These are phyloP conservation scores for Plasmodium adleri DNA, from an alignment of 169 alveolate genomes.

Conservation along the genomic window DNA sequence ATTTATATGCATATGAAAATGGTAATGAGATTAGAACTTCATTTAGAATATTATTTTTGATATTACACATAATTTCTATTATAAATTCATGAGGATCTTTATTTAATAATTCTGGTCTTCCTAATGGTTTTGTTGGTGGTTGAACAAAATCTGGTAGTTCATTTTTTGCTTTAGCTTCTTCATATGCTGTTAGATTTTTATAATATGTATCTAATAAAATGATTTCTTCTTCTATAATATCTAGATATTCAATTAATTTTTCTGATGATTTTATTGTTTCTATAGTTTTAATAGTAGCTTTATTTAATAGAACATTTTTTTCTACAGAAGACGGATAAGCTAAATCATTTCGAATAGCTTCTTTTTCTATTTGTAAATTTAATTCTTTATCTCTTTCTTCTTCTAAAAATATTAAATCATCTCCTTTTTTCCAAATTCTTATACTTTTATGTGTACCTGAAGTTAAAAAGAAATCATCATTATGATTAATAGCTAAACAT, in stretches of 20 bases:
- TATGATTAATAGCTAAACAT: constrained; percentile 72
- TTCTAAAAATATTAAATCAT: constrained; percentile 84
- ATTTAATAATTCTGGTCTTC: constrained; percentile 77
- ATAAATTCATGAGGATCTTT: constrained; percentile 76
- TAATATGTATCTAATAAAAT: constrained; percentile 69
- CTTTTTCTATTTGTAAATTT: constrained; percentile 87
- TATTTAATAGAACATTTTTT: constrained; percentile 79
- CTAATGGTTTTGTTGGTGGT: constrained; percentile 78
- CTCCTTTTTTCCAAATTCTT: constrained; percentile 85
- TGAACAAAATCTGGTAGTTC: constrained; percentile 70
- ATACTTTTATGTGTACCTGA: constrained; percentile 85
- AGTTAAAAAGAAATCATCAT: constrained; percentile 78
- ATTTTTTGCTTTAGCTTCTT: constrained; percentile 72
- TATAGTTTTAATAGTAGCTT: constrained; percentile 87
- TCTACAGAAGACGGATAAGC: constrained; percentile 83
- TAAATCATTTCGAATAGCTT: constrained; percentile 84
- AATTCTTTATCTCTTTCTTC: constrained; percentile 90
- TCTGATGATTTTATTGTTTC: constrained; percentile 88
- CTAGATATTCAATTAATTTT: constrained; percentile 81
- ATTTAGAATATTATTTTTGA: constrained; percentile 75
- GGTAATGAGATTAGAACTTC: constrained; percentile 84
- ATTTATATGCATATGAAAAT: constrained; percentile 82
- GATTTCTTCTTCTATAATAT: constrained; percentile 78
- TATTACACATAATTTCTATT: constrained; percentile 70
- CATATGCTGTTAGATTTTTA: constrained; percentile 66